Evolutionary conservation across 805 yeast species (phyloP).

Genomic region (Cyberlindnera euphorbiiphila): DNA sequence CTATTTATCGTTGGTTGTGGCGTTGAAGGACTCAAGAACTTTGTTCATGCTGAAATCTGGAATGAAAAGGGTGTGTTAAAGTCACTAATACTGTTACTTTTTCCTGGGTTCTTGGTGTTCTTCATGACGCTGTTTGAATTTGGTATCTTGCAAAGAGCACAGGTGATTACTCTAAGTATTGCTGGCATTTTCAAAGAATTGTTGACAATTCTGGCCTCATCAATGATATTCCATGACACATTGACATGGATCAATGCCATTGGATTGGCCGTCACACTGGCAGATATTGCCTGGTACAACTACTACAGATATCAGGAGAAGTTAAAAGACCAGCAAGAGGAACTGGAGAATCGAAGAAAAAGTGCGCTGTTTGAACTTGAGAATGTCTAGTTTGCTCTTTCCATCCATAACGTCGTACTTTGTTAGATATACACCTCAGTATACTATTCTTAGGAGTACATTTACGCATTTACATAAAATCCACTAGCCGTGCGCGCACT

Average conservation of each 20-base stretch:
- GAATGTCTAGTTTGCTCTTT: too few species aligned
- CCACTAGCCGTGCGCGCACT: too few species aligned
- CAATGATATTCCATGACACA: conserved; percentile 68
- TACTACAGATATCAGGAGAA: conserved; percentile 45
- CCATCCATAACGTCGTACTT: too few species aligned
- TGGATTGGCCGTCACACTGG: conserved; percentile 72
- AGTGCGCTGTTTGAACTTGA: conserved; percentile 11
- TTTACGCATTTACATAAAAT: too few species aligned
- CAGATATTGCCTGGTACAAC: conserved; percentile 83
- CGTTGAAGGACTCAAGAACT: conserved; percentile 63
- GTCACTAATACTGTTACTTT: conserved; percentile 55
- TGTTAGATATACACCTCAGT: background rate
- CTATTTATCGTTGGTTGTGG: conserved; percentile 59
- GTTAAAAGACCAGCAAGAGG: conserved; percentile 9
- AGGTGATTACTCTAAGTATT: conserved; percentile 79
- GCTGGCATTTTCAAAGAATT: conserved; percentile 94
- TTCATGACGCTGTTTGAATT: conserved; percentile 88
- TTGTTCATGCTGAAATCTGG: conserved; percentile 62
- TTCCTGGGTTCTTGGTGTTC: conserved; percentile 87
- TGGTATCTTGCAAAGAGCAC: conserved; percentile 73
- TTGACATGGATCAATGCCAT: conserved; percentile 62
- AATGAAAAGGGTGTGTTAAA: conserved; percentile 46
- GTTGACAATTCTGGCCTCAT: conserved; percentile 68
- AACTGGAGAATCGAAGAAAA: conserved; percentile 1
- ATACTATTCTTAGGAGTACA: too few species aligned